Percentiles rank a stretch among this genome's conserved stretches.
phyloP scores from a whole-genome alignment of 2,329 filamentous ascomycete genomes.

The Fusarium redolens region DNA sequence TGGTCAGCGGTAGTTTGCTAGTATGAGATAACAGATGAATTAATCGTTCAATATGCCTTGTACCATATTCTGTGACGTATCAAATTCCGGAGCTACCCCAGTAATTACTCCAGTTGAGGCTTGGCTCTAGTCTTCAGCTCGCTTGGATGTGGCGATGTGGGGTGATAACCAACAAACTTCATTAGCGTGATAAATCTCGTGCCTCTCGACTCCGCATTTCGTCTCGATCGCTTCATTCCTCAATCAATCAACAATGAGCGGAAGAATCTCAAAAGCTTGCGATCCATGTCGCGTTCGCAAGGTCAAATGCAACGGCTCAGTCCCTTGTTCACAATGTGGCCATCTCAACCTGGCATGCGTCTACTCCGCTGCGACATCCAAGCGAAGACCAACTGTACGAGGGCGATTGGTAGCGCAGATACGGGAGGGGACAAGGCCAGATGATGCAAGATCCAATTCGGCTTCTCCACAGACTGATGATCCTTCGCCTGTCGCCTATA shows the following conservation, averaged over 20 bases:
- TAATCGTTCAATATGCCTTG: not conserved
- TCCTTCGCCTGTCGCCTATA: not conserved
- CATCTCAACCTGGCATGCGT: constrained; percentile 51
- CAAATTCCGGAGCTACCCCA: not conserved
- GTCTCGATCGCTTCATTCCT: not conserved
- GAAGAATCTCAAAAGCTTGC: constrained; percentile 47
- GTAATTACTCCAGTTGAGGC: not conserved
- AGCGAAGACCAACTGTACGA: constrained; percentile 50
- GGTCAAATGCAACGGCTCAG: constrained; percentile 50
- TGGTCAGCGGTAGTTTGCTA: not conserved
- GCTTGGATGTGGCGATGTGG: constrained; percentile 4
- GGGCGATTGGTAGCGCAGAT: constrained; percentile 52
- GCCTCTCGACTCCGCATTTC: not conserved
- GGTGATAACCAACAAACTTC: not conserved
- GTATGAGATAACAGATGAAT: not conserved
- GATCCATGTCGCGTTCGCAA: constrained; percentile 54
- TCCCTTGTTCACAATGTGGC: constrained; percentile 52
- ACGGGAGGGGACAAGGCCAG: constrained; percentile 41
- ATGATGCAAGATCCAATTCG: constrained; percentile 29
- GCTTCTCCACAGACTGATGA: constrained; percentile 21
- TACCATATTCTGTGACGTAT: not conserved
- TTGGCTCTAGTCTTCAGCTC: not conserved
- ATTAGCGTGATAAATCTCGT: constrained; percentile 2
- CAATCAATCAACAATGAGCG: constrained; percentile 3
- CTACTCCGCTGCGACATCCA: constrained; percentile 48